These are phyloP conservation scores for Colletotrichum ledebouriae DNA, from an alignment of 2,329 filamentous ascomycete species.

Conservation along the genomic window DNA sequence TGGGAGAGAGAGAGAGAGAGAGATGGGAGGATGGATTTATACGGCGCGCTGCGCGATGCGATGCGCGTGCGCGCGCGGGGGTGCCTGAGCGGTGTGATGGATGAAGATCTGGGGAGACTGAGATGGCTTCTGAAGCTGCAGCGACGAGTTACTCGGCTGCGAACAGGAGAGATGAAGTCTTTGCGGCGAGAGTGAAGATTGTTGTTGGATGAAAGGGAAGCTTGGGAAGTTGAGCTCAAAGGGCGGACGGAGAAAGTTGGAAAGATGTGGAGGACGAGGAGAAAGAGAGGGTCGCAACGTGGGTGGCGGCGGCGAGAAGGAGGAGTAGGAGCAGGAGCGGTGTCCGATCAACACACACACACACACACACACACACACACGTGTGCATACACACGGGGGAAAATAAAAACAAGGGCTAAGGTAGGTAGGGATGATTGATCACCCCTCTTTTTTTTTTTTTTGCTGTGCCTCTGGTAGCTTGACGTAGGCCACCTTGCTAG, in stretches of 20 bases:
- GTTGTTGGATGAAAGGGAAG: neutral
- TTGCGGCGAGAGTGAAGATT: neutral
- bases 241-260: neutral
- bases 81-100: neutral
- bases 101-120: neutral
- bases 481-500: neutral
- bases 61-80: neutral
- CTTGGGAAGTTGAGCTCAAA: neutral
- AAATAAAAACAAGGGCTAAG: slow-evolving; percentile 5
- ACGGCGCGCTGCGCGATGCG: neutral
- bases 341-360: neutral
- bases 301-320: neutral
- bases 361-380: neutral
- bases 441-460: too few species aligned
- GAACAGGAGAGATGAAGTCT: neutral
- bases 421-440: neutral
- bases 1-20: neutral
- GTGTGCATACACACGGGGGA: too few species aligned
- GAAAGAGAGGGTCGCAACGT: slow-evolving; percentile 14
- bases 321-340: slow-evolving; percentile 12
- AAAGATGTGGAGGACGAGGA: slow-evolving; percentile 18
- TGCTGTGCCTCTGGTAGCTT: slow-evolving; percentile 3
- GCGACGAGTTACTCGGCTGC: neutral
- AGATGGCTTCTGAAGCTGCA: slow-evolving; percentile 25
- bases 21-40: neutral